phyloP scores from a whole-genome alignment of 345 rosid species.

The Arabis hirsuta region DNA sequence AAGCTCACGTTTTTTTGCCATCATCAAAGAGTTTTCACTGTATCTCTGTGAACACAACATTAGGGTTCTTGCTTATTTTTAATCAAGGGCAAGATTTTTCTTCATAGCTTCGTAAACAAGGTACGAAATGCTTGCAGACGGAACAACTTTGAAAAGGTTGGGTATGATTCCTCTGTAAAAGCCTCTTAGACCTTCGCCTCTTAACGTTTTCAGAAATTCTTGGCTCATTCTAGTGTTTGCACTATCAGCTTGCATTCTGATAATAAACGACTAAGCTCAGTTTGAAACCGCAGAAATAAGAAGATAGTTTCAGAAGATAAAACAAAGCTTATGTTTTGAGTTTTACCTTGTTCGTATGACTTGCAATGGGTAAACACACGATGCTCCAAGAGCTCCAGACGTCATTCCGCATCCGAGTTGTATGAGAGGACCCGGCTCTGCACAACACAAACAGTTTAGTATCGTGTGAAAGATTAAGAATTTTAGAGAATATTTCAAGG shows the following conservation, averaged over 20 bases:
- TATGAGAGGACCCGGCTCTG: constrained; percentile 87
- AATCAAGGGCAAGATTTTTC: constrained; percentile 71
- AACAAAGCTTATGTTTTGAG: neutral
- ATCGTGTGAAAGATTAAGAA: constrained; percentile 19
- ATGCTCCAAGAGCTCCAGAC: constrained; percentile 92
- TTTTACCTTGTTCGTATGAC: constrained; percentile 88
- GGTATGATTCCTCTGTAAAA: constrained; percentile 96
- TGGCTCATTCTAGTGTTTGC: constrained; percentile 69
- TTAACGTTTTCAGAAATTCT: constrained; percentile 77
- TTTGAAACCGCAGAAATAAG: neutral
- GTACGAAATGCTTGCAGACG: constrained; percentile 60
- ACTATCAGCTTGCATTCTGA: constrained; percentile 93
- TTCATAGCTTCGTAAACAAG: constrained; percentile 86
- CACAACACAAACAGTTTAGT: constrained; percentile 27
- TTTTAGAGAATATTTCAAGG: constrained; percentile 1
- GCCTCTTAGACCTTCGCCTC: constrained; percentile 78
- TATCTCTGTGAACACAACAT: neutral
- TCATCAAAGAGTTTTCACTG: constrained; percentile 26
- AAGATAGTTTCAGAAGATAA: neutral
- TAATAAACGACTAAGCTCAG: constrained; percentile 23
- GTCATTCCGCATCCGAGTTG: constrained; percentile 92
- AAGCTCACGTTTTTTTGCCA: constrained; percentile 23
- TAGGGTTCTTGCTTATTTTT: constrained; percentile 2
- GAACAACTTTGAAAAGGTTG: constrained; percentile 77
- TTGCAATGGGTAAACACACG: constrained; percentile 94